Base-by-base conservation (phyloP, 2,329 filamentous ascomycete genomes). In the Juglanconis sp. region DNA sequence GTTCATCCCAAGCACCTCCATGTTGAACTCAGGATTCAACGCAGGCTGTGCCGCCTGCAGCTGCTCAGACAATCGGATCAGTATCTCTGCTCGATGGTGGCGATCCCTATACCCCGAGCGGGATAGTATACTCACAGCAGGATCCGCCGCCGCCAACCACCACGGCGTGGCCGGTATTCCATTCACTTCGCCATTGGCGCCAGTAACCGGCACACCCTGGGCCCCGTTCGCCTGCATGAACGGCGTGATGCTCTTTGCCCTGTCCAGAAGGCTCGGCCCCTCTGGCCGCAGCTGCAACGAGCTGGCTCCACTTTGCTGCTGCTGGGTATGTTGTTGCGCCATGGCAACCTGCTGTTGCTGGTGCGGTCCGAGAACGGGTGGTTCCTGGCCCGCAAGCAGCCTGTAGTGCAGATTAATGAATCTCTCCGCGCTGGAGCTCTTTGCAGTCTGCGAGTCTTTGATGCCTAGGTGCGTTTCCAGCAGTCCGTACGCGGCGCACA, bases 361-460 rank as follows among this genome's bases (percentile, higher is more conserved):
- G 31, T 69, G 73, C 6, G 73, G 71, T 7, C 50, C 57, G 6
- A 73, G 69, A 34, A 73, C 71, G 0, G 77, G 73, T 9, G 76
- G 74, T 30, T 83, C 80, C 68, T 85, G 82, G 60, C 82, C 81
- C 3, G 81, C 80, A 30, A 85, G 70, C 56, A 87, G 75, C 65
- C 80, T 81, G 67, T 83, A 83, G 69, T 87, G 83, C 35, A 87
- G 72, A 60, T 79, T 79, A 65, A 87, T 79, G 65, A 87, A 86
- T 17, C 83, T 74, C 71, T 87, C 82, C 1, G 83, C 83, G 3
- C 82, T 82, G 5, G 80, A 79, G 4, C 82, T 83, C 70, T 86
- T 86, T 59, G 84, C 84, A 7, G 76, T 76, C 64, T 85, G 81
- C 15, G 79, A 69, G 7, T 82, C 79, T 73, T 86, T 86, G 60